Evolutionary conservation across 129 eudicot genomes (phyloP).

Genomic region (Pulicaria dysenterica): DNA sequence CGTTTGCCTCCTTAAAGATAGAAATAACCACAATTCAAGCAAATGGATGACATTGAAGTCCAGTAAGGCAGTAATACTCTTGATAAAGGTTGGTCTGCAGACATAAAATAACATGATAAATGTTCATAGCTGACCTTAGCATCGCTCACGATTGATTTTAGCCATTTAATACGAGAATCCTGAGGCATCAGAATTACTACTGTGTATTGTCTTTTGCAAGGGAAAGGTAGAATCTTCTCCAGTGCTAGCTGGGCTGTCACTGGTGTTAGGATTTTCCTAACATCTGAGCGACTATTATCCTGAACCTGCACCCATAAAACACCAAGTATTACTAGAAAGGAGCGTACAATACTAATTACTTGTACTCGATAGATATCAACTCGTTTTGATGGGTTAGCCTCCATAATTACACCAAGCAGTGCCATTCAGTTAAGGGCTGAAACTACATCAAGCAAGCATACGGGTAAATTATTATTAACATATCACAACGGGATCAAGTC

Average conservation of each 20-base stretch:
- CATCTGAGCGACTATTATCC: constrained; percentile 72
- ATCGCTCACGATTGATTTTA: constrained; percentile 53
- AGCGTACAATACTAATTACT: no score
- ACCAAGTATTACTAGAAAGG: constrained; percentile 6
- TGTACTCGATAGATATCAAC: no score
- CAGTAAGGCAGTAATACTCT: constrained; percentile 4
- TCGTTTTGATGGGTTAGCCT: no score
- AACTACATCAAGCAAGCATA: no score
- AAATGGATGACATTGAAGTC: constrained; percentile 1
- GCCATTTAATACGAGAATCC: constrained; percentile 44
- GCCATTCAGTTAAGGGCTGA: no score
- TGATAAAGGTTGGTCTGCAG: not conserved
- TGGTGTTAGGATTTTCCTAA: constrained; percentile 63
- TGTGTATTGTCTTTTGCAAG: constrained; percentile 87
- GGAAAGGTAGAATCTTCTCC: constrained; percentile 76
- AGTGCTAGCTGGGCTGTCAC: constrained; percentile 71
- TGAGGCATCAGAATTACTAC: constrained; percentile 87
- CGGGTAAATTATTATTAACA: no score
- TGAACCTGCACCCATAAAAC: constrained; percentile 54
- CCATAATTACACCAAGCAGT: no score
- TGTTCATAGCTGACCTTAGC: constrained; percentile 56
- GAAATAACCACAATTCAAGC: not conserved
- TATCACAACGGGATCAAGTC: no score
- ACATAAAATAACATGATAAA: not conserved
- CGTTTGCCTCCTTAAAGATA: not conserved